A percentile compares a stretch with the other conserved stretches of the same genome.
These are phyloP conservation scores for Persicaria tinctoria DNA, from an alignment of 148 eudicot genomes.

Conservation along the genomic window DNA sequence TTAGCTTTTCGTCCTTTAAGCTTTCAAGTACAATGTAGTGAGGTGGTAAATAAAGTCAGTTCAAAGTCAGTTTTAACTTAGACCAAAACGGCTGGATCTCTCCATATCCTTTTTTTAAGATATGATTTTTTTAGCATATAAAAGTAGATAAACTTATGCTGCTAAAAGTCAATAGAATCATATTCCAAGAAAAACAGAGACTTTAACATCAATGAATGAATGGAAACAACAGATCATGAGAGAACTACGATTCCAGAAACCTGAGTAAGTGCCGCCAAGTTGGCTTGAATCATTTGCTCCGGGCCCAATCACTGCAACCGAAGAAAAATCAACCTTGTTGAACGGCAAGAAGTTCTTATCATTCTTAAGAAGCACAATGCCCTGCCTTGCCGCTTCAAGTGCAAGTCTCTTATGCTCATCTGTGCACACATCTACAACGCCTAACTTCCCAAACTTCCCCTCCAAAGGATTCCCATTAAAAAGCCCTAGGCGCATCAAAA, in stretches of 20 bases:
- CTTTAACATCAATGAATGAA: too few relatives aligned
- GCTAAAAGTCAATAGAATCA: too few relatives aligned
- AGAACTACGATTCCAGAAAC: slow-evolving; percentile 22
- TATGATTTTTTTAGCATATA: background rate
- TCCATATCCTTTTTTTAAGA: background rate
- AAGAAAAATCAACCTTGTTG: slow-evolving; percentile 40
- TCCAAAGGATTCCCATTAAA: slow-evolving; percentile 66
- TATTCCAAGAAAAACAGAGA: too few relatives aligned
- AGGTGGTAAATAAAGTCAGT: background rate
- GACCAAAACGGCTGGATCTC: background rate
- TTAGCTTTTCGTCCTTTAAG: background rate
- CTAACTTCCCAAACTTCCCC: slow-evolving; percentile 48
- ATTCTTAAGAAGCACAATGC: slow-evolving; percentile 92
- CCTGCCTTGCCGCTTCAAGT: slow-evolving; percentile 82
- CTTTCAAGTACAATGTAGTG: background rate
- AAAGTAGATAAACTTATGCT: background rate
- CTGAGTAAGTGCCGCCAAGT: slow-evolving; percentile 80
- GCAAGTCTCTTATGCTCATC: slow-evolving; percentile 60
- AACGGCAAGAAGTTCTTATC: slow-evolving; percentile 61
- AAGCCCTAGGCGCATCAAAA: slow-evolving; percentile 71
- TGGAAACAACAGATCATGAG: background rate
- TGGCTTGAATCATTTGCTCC: slow-evolving; percentile 52
- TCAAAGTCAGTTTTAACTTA: background rate
- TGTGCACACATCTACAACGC: slow-evolving; percentile 64
- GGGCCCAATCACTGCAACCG: slow-evolving; percentile 78